Base-by-base conservation (phyloP, 2,329 filamentous ascomycete species). In the Cladorrhinum sp. region DNA sequence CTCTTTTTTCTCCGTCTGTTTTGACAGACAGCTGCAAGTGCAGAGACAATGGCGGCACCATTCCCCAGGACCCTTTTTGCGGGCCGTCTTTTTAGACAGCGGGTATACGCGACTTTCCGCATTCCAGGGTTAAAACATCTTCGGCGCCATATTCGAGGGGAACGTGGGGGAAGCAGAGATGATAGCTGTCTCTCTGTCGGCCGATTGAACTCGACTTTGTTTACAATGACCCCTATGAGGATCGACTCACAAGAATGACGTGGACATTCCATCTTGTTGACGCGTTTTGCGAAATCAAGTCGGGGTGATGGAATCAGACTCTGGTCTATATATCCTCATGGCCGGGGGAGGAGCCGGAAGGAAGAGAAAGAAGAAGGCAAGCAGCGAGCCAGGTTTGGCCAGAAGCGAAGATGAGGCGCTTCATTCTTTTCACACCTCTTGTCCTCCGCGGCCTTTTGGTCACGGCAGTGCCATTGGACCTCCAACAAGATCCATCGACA, bases 341-440 rank as follows among this genome's bases (percentile, higher is more conserved):
- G n/a, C 18, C 28, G 7, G 42, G 39, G 12, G 8, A 46, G 36
- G 50, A 14, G 20, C 39, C 39, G n/a, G 48, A n/a, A 23, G 23
- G n/a, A 1, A 8, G 14, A 12, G 24, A 23, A 12, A 18, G 12
- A 20, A 3, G 36, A 52, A 42, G 48, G 16, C 24, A 46, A 54
- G 36, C 52, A 62, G 30, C 23, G 54, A 28, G 54, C 12, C 46
- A 51, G 46, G 55, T 23, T 46, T 57, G 46, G 46, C 58, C 42
- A 39, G 50, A 28, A 57, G 18, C 57, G 54, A 62, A 58, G 28
- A 65, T 65, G 58, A 65, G 60, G 58, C 59, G 4, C 39, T 42
- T 62, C 20, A 8, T 59, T 56, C n/a, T 58, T 10, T 53, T 12
- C 16, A 46, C 48, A n/a, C 18, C 61, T 26, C 24, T 66, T 42